These are phyloP conservation scores for Cyberlindnera saturnus DNA, from an alignment of 805 yeast genomes.

Conservation along the genomic window DNA sequence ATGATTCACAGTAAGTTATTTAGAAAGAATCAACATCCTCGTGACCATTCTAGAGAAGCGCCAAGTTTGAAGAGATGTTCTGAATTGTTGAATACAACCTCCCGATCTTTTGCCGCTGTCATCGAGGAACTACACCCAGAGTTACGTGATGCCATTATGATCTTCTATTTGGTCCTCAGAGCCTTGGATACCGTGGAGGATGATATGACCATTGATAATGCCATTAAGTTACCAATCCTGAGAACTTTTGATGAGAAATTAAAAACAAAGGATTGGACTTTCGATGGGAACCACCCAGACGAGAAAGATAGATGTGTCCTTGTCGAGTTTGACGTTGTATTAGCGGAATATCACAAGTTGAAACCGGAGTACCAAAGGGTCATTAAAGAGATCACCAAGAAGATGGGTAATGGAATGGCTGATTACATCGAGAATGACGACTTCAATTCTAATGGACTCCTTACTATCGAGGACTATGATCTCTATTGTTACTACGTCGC, in stretches of 20 bases:
- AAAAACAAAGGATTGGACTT: constrained; percentile 69
- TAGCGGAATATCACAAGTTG: constrained; percentile 66
- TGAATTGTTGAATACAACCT: constrained; percentile 58
- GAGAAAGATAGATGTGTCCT: constrained; percentile 81
- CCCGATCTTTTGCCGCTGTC: constrained; percentile 93
- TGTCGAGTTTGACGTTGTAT: constrained; percentile 66
- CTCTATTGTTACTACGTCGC: constrained; percentile 96
- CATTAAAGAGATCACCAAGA: constrained; percentile 65
- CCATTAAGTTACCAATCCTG: constrained; percentile 67
- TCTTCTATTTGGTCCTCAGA: constrained; percentile 80
- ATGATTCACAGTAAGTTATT: constrained; percentile 31
- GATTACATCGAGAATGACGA: constrained; percentile 75
- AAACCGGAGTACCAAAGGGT: constrained; percentile 73
- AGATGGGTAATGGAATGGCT: constrained; percentile 99
- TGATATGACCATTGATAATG: constrained; percentile 79
- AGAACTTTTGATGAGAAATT: constrained; percentile 63
- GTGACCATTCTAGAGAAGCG: constrained; percentile 29
- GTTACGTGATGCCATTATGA: constrained; percentile 69
- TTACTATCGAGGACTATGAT: constrained; percentile 76
- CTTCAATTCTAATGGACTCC: constrained; percentile 74
- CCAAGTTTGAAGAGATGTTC: constrained; percentile 58
- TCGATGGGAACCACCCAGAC: constrained; percentile 62
- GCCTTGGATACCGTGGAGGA: constrained; percentile 96
- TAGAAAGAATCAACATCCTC: constrained; percentile 34
- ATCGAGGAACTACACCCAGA: constrained; percentile 89